Conservation (phyloP, 2,329 filamentous ascomycete genomes). For the Furcasterigmium sp. region DNA sequence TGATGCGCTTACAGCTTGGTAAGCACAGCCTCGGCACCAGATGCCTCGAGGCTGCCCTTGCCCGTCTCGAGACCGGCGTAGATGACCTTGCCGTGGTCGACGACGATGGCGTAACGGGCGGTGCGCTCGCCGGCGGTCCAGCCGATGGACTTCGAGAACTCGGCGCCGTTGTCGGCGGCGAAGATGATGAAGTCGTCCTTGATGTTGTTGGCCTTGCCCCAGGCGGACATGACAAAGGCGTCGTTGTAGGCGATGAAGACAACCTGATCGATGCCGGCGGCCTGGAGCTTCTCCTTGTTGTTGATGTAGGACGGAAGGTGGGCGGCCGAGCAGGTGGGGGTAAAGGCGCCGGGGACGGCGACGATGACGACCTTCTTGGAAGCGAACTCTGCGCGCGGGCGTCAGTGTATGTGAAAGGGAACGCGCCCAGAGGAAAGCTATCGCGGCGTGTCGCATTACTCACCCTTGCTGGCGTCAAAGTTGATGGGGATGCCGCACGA, state of each 20-base stretch:
- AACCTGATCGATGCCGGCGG: constrained; percentile 78
- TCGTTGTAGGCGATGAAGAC: constrained; percentile 83
- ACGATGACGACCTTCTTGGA: constrained; percentile 53
- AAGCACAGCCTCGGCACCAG: constrained; percentile 49
- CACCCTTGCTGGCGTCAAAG: constrained; percentile 74
- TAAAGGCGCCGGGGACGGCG: constrained; percentile 69
- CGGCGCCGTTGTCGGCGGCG: constrained; percentile 62
- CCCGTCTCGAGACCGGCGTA: constrained; percentile 72
- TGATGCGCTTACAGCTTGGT: constrained; percentile 39
- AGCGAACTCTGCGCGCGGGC: constrained; percentile 39
- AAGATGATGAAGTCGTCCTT: constrained; percentile 69
- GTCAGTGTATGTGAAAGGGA: background rate
- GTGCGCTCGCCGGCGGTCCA: constrained; percentile 74
- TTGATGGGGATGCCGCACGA: constrained; percentile 72
- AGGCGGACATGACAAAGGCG: constrained; percentile 80
- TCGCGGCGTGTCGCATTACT: too few relatives aligned
- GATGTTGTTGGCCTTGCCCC: constrained; percentile 82
- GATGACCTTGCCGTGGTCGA: constrained; percentile 77
- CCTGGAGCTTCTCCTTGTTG: constrained; percentile 64
- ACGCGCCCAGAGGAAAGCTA: too few relatives aligned
- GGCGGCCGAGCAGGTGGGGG: constrained; percentile 75
- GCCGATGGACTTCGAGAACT: constrained; percentile 73
- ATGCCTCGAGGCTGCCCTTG: constrained; percentile 37
- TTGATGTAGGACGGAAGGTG: constrained; percentile 79
- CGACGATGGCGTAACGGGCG: constrained; percentile 71